Evolutionary conservation across 2,329 filamentous ascomycete species (phyloP).

Genomic region (Calonectria henricotiae): DNA sequence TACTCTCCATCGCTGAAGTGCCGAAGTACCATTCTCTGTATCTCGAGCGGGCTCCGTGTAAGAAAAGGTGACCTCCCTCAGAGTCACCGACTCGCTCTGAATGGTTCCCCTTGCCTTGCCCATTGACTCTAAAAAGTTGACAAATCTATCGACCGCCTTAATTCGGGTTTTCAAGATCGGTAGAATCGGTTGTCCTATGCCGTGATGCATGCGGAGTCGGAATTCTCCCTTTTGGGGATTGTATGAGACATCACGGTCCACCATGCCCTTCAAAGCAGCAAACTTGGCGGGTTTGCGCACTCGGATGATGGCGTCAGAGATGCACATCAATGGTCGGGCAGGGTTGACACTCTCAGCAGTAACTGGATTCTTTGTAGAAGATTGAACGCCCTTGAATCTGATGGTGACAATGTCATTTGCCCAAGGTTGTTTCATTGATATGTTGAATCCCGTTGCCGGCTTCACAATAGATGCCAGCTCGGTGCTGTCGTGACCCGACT

Average conservation of each 20-base stretch:
- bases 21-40: constrained; percentile 1
- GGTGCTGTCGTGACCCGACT: constrained; percentile 33
- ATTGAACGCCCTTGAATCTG: constrained; percentile 68
- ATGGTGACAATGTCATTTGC: constrained; percentile 74
- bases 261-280: constrained; percentile 68
- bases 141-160: constrained; percentile 79
- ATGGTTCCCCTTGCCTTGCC: constrained; percentile 71
- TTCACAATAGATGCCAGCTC: constrained; percentile 50
- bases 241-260: constrained; percentile 77
- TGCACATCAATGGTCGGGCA: constrained; percentile 55
- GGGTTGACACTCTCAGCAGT: constrained; percentile 30
- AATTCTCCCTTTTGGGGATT: constrained; percentile 74
- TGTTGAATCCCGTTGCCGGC: constrained; percentile 40
- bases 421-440: constrained; percentile 65
- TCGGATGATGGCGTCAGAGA: constrained; percentile 70
- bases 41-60: constrained; percentile 66
- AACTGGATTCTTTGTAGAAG: constrained; percentile 40
- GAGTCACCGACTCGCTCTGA: constrained; percentile 72
- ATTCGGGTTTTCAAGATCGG: constrained; percentile 74
- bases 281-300: constrained; percentile 72
- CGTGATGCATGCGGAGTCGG: constrained; percentile 72
- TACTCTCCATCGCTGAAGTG: constrained; percentile 65
- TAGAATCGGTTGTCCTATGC: constrained; percentile 74
- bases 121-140: constrained; percentile 79
- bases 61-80: constrained; percentile 78